Evolutionary conservation across 2,329 filamentous ascomycete genomes (phyloP).

Genomic region (Trichoderma sp.): DNA sequence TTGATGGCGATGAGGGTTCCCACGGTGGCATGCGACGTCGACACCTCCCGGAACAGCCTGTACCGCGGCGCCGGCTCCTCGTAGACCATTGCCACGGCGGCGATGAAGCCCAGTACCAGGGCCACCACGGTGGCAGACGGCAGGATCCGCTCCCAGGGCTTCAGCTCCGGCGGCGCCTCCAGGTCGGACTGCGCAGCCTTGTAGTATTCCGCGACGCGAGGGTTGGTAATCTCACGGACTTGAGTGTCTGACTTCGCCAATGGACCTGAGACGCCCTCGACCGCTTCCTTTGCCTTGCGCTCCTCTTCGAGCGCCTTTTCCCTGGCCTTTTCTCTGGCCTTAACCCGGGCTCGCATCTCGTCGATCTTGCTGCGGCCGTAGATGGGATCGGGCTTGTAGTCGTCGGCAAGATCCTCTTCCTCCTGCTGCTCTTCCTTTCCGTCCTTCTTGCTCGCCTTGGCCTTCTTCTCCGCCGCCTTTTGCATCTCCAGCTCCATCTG

Average conservation of each 20-base stretch:
- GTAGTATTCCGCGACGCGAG: slow-evolving; percentile 44
- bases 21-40: slow-evolving; percentile 67
- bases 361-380: slow-evolving; percentile 63
- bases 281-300: slow-evolving; percentile 46
- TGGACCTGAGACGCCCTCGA: slow-evolving; percentile 46
- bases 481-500: slow-evolving; percentile 50
- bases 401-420: slow-evolving; percentile 35
- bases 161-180: slow-evolving; percentile 55
- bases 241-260: slow-evolving; percentile 46
- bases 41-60: slow-evolving; percentile 62
- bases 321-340: slow-evolving; percentile 52
- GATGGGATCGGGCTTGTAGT: slow-evolving; percentile 48
- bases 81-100: slow-evolving; percentile 53
- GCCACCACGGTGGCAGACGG: slow-evolving; percentile 56
- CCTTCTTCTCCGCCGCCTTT: slow-evolving; percentile 33
- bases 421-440: slow-evolving; percentile 32
- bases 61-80: slow-evolving; percentile 54
- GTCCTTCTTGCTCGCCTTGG: slow-evolving; percentile 30
- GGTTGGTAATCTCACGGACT: slow-evolving; percentile 45
- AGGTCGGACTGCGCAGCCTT: slow-evolving; percentile 54
- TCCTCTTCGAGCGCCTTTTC: slow-evolving; percentile 49
- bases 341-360: slow-evolving; percentile 56
- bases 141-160: slow-evolving; percentile 54
- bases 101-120: slow-evolving; percentile 49
- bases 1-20: slow-evolving; percentile 63